Evolutionary conservation across 805 yeast genomes (phyloP), one percentile per base, ranked within the genome.

Genomic region (Jamesozyma lodderae): DNA sequence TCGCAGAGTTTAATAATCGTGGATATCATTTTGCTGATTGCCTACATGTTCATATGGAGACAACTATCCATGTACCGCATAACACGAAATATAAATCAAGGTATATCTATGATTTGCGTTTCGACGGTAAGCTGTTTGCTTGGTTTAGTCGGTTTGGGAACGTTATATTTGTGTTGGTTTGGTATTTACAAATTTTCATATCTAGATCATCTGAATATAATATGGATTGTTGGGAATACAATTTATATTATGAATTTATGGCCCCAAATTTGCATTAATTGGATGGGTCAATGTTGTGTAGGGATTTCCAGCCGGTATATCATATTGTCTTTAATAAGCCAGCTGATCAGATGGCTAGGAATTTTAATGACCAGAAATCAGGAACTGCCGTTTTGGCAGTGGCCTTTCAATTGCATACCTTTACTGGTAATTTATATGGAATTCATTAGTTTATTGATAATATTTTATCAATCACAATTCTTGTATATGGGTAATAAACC

Each of bases 241-340:
- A 21, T 57, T 0, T 44, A 45, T 2, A 25, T 55, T 2, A 29
- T 62, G 18, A 58, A 58, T 36, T 51, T 60, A 30, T 20, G 62
- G 3, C 76, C 78, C 0, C 76, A 71, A 35, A 34, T 67, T 2
- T 47, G 59, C 8, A 43, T 68, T 38, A 68, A 67, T 44, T 66
- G 65, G 64, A 48, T 63, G 52, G 63, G 60, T 11, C 33, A 41
- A 27, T 56, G 55, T 16, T 57, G 60, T n/a, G 34, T 38, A 17
- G 64, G 64, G 2, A 13, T 54, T 6, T 59, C 64, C 2, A 45
- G 52, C 13, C 51, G 46, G 31, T 57, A 34, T 39, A 43, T 54
- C 4, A 22, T 47, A 4, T 18, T 52, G 8, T 30, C 37, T 3
- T 11, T 37, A 6, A 3, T 31, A 11, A 22, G 40, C 10, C 41